Conservation (phyloP, 441 rosid species). For the Capsella rubella region DNA sequence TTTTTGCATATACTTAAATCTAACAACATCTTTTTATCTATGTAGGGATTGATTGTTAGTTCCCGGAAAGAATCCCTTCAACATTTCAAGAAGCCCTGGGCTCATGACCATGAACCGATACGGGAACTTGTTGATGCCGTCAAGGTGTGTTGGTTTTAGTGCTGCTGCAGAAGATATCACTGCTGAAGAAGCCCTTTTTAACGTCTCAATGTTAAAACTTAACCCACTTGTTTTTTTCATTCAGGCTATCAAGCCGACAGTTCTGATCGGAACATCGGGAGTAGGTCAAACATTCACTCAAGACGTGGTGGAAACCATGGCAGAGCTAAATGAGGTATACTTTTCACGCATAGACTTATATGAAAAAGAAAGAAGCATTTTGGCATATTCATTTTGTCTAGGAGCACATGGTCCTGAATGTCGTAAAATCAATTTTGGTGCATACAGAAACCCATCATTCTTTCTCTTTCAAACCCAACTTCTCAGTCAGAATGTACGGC, state of each 20-base stretch:
- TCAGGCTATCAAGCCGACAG: constrained; percentile 91
- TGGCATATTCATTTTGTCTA: constrained; percentile 26
- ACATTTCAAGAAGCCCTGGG: constrained; percentile 95
- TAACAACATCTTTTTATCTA: constrained; percentile 14
- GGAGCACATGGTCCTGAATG: constrained; percentile 21
- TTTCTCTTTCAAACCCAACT: constrained; percentile 92
- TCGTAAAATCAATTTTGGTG: constrained; percentile 23
- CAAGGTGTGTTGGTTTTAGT: constrained; percentile 56
- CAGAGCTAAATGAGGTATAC: constrained; percentile 62
- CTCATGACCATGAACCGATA: constrained; percentile 81
- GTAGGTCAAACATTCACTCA: constrained; percentile 85
- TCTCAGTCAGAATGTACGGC: constrained; percentile 96
- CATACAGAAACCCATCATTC: constrained; percentile 80
- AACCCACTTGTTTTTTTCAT: not conserved
- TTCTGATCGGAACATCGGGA: constrained; percentile 93
- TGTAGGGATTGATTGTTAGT: constrained; percentile 82
- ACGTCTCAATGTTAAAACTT: not conserved
- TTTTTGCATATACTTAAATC: constrained; percentile 17
- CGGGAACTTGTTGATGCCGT: constrained; percentile 67
- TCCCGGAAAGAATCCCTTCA: constrained; percentile 86
- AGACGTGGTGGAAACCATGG: constrained; percentile 89
- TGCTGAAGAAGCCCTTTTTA: not conserved
- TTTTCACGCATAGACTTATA: constrained; percentile 11
- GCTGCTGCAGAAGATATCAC: constrained; percentile 12
- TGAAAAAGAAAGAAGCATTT: constrained; percentile 22